Percentiles rank a stretch among this genome's conserved stretches.
phyloP scores from a whole-genome alignment of 23 red algal genomes.

The Agarophyton chilense region DNA sequence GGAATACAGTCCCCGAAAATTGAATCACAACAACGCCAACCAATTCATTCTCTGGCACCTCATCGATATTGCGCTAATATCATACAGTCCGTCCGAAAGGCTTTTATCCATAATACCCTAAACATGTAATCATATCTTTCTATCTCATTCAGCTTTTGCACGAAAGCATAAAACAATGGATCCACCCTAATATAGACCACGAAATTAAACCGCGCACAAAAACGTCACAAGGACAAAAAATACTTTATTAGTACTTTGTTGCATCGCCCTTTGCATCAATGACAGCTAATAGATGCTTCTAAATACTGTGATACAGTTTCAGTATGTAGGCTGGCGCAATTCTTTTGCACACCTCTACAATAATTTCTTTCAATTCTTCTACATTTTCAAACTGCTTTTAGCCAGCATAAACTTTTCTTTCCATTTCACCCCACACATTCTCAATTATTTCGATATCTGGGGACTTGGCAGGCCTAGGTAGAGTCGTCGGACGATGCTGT shows the following conservation, averaged over 20 bases:
- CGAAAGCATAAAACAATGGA: too few relatives aligned
- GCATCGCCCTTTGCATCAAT: too few relatives aligned
- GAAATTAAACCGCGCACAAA: not conserved
- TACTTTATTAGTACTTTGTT: not conserved
- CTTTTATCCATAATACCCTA: too few relatives aligned
- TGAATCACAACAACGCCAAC: too few relatives aligned
- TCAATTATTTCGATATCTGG: conserved; percentile 32
- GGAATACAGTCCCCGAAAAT: too few relatives aligned
- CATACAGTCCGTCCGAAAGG: too few relatives aligned
- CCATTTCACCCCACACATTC: conserved; percentile 7
- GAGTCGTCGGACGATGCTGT: not conserved
- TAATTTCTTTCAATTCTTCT: not conserved
- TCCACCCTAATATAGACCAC: too few relatives aligned
- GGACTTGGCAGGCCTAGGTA: not conserved
- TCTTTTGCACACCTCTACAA: not conserved
- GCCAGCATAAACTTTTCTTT: not conserved
- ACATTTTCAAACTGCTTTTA: conserved; percentile 4
- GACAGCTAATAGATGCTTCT: not conserved
- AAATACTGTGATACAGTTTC: not conserved
- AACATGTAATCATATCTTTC: too few relatives aligned
- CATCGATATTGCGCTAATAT: too few relatives aligned
- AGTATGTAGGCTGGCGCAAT: not conserved
- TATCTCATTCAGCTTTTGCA: too few relatives aligned
- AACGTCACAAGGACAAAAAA: not conserved
- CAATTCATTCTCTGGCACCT: too few relatives aligned